phyloP scores from a whole-genome alignment of 1,284 basidiomycete genomes.

The Melampsora occidentalis region DNA sequence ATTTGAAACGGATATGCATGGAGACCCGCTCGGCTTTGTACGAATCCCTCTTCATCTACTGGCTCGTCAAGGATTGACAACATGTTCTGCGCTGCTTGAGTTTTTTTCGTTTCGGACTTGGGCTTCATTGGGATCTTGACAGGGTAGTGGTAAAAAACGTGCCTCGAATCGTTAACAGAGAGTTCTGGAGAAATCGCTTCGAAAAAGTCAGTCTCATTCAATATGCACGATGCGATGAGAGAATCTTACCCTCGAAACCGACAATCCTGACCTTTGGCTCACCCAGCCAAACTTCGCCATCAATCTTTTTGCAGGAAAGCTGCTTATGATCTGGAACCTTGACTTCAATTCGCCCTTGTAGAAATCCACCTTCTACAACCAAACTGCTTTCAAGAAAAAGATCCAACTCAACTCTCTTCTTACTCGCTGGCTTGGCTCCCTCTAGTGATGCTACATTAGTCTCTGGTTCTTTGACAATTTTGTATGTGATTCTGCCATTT shows the following conservation, averaged over 20 bases:
- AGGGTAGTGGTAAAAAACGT: slow-evolving; percentile 81
- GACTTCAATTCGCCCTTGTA: slow-evolving; percentile 72
- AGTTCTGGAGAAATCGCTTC: slow-evolving; percentile 55
- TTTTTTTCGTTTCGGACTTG: slow-evolving; percentile 45
- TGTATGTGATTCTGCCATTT: neutral
- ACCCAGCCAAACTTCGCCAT: slow-evolving; percentile 63
- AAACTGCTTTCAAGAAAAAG: slow-evolving; percentile 72
- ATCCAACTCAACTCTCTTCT: slow-evolving; percentile 77
- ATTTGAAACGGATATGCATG: slow-evolving; percentile 77
- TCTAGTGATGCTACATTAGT: neutral
- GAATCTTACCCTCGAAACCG: slow-evolving; percentile 70
- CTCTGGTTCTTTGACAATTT: neutral
- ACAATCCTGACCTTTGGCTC: slow-evolving; percentile 78
- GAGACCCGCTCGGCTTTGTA: slow-evolving; percentile 59
- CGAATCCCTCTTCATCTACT: slow-evolving; percentile 69
- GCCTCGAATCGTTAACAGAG: slow-evolving; percentile 63
- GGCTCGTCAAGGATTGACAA: neutral
- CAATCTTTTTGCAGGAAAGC: slow-evolving; percentile 58
- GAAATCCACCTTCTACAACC: slow-evolving; percentile 74
- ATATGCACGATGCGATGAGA: neutral
- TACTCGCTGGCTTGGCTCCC: slow-evolving; percentile 48
- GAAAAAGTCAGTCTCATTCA: neutral
- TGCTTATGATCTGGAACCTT: slow-evolving; percentile 63
- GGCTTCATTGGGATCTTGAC: neutral
- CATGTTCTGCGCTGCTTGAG: slow-evolving; percentile 36